Conservation (phyloP, 2,329 filamentous ascomycete species). For the Aspergillus ruber region DNA sequence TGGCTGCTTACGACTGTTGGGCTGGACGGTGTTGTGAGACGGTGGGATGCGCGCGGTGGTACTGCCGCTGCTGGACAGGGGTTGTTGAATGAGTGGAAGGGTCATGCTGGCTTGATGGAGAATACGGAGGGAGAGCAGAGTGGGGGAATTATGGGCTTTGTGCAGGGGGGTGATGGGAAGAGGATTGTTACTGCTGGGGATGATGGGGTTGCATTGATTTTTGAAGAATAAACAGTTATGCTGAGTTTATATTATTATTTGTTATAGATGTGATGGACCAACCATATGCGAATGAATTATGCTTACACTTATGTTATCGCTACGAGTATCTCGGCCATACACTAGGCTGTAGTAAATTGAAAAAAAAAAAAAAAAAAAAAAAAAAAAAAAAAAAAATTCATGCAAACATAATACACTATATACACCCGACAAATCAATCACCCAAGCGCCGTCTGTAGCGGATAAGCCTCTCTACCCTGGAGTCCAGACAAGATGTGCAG, state of each 20-base stretch:
- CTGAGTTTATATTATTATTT: too few relatives aligned
- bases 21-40: constrained; percentile 81
- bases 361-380: too few relatives aligned
- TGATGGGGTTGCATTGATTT: constrained; percentile 52
- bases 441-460: constrained; percentile 22
- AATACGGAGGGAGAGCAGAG: constrained; percentile 63
- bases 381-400: neutral
- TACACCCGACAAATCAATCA: constrained; percentile 30
- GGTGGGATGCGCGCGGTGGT: constrained; percentile 75
- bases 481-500: too few relatives aligned
- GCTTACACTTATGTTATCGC: too few relatives aligned
- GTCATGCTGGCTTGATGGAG: constrained; percentile 52
- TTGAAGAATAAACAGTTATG: too few relatives aligned
- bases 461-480: neutral
- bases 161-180: constrained; percentile 68
- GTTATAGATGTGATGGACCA: neutral
- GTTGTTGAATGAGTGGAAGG: constrained; percentile 79
- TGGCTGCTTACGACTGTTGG: constrained; percentile 76
- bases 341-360: neutral
- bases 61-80: constrained; percentile 62
- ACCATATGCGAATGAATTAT: too few relatives aligned
- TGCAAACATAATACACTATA: constrained; percentile 22
- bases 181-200: constrained; percentile 85
- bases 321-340: too few relatives aligned
- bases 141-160: constrained; percentile 84